These are phyloP conservation scores for Tylopilus sp. DNA, from an alignment of 768 basidiomycete genomes.

Conservation along the genomic window DNA sequence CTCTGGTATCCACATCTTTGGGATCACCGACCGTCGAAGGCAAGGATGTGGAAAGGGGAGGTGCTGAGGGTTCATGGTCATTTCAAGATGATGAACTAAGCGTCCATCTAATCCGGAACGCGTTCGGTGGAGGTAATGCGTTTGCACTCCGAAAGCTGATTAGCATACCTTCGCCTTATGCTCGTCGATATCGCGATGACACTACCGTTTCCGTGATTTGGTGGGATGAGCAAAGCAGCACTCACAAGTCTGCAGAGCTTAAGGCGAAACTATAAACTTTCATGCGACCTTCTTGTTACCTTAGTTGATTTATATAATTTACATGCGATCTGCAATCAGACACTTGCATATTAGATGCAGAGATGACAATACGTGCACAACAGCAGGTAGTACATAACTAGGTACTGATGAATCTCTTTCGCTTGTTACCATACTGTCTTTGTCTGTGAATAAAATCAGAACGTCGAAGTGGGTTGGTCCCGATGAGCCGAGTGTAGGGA, in stretches of 20 bases:
- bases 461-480: slow-evolving; percentile 33
- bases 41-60: slow-evolving; percentile 44
- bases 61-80: slow-evolving; percentile 56
- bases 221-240: slow-evolving; percentile 66
- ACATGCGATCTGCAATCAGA: not conserved
- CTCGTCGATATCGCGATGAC: slow-evolving; percentile 80
- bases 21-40: slow-evolving; percentile 60
- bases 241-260: slow-evolving; percentile 34
- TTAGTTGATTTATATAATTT: not conserved
- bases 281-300: not conserved
- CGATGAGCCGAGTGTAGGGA: slow-evolving; percentile 34
- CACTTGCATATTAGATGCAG: not conserved
- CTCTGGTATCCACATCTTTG: slow-evolving; percentile 50
- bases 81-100: slow-evolving; percentile 78
- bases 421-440: slow-evolving; percentile 32
- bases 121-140: slow-evolving; percentile 82
- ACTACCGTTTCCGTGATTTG: slow-evolving; percentile 81
- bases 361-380: slow-evolving; percentile 6
- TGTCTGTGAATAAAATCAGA: slow-evolving; percentile 22
- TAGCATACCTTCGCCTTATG: slow-evolving; percentile 80
- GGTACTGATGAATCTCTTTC: slow-evolving; percentile 34
- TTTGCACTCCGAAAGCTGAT: slow-evolving; percentile 53
- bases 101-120: slow-evolving; percentile 85
- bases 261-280: slow-evolving; percentile 49
- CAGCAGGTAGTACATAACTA: slow-evolving; percentile 25